phyloP scores from a whole-genome alignment of 257 asterid genomes.

The Primulina eburnea region DNA sequence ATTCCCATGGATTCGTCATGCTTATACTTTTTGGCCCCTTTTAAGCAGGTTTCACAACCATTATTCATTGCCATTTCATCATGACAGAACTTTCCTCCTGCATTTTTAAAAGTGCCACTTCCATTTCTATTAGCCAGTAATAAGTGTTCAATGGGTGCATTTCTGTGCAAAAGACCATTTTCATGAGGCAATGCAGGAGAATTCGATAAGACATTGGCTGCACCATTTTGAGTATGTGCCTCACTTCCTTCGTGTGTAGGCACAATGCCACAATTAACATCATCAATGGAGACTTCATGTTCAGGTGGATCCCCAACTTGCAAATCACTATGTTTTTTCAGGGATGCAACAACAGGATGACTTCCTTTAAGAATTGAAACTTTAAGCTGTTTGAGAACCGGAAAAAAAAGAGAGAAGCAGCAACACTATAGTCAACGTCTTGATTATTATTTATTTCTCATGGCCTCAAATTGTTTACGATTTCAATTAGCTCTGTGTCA shows the following conservation, averaged over 20 bases:
- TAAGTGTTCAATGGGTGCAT: slow-evolving; percentile 29
- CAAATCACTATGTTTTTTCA: slow-evolving; percentile 58
- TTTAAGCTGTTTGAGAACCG: slow-evolving; percentile 45
- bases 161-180: slow-evolving; percentile 25
- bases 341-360: slow-evolving; percentile 42
- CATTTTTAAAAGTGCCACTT: slow-evolving; percentile 25
- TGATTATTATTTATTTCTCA: background rate
- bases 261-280: slow-evolving; percentile 22
- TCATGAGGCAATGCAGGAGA: slow-evolving; percentile 11
- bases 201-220: background rate
- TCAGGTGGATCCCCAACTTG: slow-evolving; percentile 30
- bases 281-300: slow-evolving; percentile 17
- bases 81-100: slow-evolving; percentile 26
- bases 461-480: slow-evolving; percentile 5
- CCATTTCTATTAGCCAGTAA: slow-evolving; percentile 35
- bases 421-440: background rate
- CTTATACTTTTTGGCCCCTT: slow-evolving; percentile 43
- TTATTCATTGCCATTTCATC: slow-evolving; percentile 20
- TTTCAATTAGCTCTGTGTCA: slow-evolving; percentile 22
- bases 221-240: slow-evolving; percentile 14
- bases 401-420: slow-evolving; percentile 19
- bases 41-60: slow-evolving; percentile 28
- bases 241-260: slow-evolving; percentile 19
- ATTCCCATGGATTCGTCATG: slow-evolving; percentile 28
- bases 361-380: slow-evolving; percentile 43